Evolutionary conservation across 306 rosid species (phyloP), one percentile per base, ranked within the genome.

Genomic region (Corylus heterophylla): DNA sequence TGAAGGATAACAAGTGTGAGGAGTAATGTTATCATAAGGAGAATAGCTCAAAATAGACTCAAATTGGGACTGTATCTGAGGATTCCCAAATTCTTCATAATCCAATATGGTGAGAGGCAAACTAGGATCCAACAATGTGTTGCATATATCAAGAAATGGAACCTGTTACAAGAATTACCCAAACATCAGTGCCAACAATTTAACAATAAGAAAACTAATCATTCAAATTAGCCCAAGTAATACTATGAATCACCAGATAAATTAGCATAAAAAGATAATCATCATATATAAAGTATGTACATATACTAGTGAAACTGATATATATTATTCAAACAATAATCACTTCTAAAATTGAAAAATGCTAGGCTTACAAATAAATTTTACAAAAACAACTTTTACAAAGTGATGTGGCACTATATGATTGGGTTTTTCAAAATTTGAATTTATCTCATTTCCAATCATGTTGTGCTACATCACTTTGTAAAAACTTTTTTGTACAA

Each of bases 11-110:
- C 98, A 94, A 73, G 76, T 82, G 54, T 88, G 90, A 68, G 39
- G 80, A 54, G 88, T 89, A 81, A 92, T 85, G 84, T 89, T 95
- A 82, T 95, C 95, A 20, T 92, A 95, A 27, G 98, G 98, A 68
- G 98, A 95, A 73, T 87, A 92, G 77, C 89, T 85, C 44, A 76
- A 75, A 71, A 95, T 91, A 29, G 77, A 85, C 77, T 91, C 89
- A 13, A 95, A 91, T 49, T 88, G 63, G 13, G 86, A 78, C 54
- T 25, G 76, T 74, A 84, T 79, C 72, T 79, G 84, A 81, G 98
- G 98, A 86, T 92, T 89, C 56, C 97, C 98, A 54, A 95, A 95
- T 88, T 95, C 98, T 86, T 92, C 97, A 62, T 92, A 89, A 80
- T 95, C 98, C 81, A 95, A 85, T 67, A 89, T 67, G 47, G 97